phyloP scores from a whole-genome alignment of 2,329 filamentous ascomycete genomes.

The Ilyonectria destructans region DNA sequence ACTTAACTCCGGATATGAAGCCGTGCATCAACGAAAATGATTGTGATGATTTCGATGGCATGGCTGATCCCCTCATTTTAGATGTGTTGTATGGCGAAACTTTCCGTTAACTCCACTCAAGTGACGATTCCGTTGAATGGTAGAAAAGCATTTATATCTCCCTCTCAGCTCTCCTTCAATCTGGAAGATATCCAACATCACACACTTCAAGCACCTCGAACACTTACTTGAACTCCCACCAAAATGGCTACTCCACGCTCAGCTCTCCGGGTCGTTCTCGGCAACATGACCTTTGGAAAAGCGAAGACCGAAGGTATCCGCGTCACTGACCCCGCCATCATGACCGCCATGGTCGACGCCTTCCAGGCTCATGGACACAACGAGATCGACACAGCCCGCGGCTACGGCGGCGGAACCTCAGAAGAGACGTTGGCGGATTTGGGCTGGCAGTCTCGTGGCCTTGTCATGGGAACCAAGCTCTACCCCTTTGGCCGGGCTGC shows the following conservation, averaged over 20 bases:
- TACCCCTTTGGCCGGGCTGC: slow-evolving; percentile 14
- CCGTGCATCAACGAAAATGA: neutral
- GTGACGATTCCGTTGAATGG: neutral
- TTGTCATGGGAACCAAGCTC: slow-evolving; percentile 78
- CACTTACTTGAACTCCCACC: neutral
- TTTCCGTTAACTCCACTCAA: neutral
- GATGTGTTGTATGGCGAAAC: neutral
- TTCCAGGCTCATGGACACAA: slow-evolving; percentile 60
- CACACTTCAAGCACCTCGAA: neutral
- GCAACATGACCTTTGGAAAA: neutral
- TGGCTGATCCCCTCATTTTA: neutral
- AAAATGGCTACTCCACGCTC: neutral
- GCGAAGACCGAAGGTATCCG: neutral
- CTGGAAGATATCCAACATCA: neutral
- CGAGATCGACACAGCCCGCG: slow-evolving; percentile 81
- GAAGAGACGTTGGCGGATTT: slow-evolving; percentile 80
- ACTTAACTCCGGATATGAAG: neutral
- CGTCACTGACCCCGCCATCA: neutral
- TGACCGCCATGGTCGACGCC: slow-evolving; percentile 1
- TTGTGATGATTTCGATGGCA: neutral
- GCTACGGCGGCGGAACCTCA: slow-evolving; percentile 74
- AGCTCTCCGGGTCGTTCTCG: neutral
- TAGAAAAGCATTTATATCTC: neutral
- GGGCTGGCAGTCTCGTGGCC: slow-evolving; percentile 77
- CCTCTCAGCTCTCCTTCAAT: neutral